Base-by-base conservation (phyloP, 768 basidiomycete species). In the Termitomyces sp. region DNA sequence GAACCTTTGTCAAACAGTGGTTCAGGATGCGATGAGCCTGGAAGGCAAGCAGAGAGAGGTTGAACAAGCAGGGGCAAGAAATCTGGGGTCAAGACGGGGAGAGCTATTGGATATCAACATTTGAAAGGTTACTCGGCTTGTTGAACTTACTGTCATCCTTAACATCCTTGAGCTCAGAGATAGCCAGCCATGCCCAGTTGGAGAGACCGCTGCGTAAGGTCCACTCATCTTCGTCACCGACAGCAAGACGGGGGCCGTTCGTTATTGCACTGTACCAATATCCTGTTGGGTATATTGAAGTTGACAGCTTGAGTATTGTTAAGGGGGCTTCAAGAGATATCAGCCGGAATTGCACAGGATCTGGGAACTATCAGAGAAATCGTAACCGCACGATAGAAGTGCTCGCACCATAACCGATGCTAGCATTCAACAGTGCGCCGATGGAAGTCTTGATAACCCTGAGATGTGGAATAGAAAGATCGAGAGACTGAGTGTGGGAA, bases 381-480 rank as follows among this genome's bases (percentile, higher is more conserved):
- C 8, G 20, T 48, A 5, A 46, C n/a, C 2, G 5, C 24, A 55
- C 0, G 36, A 50, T 52, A 42, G 57, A 42, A 42, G 41, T 57
- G 18, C 29, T 44, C 81, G 53, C 63, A 90, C 92, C 89, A 68
- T 84, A 92, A 55, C 85, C 86, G 43, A 94, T 75, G 61, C 86
- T 85, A 13, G 85, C 83, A 65, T 94, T 94, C 48, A 94, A 71
- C 16, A 94, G 76, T 24, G 88, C 85, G 6, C 92, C 92, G 56
- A 94, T 80, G 2, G 88, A 80, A 7, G 89, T 92, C 66, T 86
- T 84, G 60, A 92, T 76, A 59, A 93, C 76, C 64, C 83, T 86
- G 37, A 94, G 78, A 67, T 92, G 84, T 7, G 80, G 69, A 49
- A 81, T 73, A 36, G 84, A 76, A 10, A 89, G 72, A 20, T 79